Base-by-base conservation (phyloP, 768 basidiomycete species). In the Naganishia kalamii region DNA sequence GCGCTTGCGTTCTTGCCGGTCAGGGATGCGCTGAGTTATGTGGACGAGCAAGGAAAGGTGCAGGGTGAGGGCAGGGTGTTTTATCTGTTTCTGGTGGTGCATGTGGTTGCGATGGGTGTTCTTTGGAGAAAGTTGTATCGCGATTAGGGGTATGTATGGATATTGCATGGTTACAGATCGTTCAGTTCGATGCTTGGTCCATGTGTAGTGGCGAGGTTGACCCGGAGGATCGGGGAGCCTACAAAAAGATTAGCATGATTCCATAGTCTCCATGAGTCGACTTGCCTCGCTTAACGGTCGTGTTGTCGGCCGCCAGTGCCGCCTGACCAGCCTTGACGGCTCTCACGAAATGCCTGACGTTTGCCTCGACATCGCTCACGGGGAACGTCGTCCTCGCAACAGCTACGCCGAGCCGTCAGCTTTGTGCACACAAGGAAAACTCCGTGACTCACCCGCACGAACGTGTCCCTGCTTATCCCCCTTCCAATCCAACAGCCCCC, bases 101-200 rank as follows among this genome's bases (percentile, higher is more conserved):
- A 93, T 33, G 68, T 72, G 2, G 29, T 75, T 0, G 70, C 77
- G 8, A 69, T 64, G 0, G 8, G 78, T 4, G 67, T 73, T 6
- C 70, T 74, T 12, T 71, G 64, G 65, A 63, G 69, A 32, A 54
- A 32, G 25, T 60, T 68, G 54, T 68, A 68, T 23, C 54, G 47
- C 32, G 40, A 52, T 19, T 64, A 19, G 29, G 19, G 41, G 12
- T n/a, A 23, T 46, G 23, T 46, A 37, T 30, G n/a, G 2, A 40
- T 15, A 40, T 41, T 41, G 11, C 32, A 35, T 50, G 49, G 30
- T 25, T 57, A 57, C 54, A 57, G 54, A 81, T 92, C 92, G 62
- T 85, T 84, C 77, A 96, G 84, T 71, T 85, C 87, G 76, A 96
- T 92, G 17, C 89, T 88, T n/a, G 92, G 92, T 19, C 90, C 90